A percentile compares a stretch with the other conserved stretches of the same genome.
These are phyloP conservation scores for Zelopaecilomyces penicillatus DNA, from an alignment of 2,329 filamentous ascomycete genomes.

Conservation along the genomic window DNA sequence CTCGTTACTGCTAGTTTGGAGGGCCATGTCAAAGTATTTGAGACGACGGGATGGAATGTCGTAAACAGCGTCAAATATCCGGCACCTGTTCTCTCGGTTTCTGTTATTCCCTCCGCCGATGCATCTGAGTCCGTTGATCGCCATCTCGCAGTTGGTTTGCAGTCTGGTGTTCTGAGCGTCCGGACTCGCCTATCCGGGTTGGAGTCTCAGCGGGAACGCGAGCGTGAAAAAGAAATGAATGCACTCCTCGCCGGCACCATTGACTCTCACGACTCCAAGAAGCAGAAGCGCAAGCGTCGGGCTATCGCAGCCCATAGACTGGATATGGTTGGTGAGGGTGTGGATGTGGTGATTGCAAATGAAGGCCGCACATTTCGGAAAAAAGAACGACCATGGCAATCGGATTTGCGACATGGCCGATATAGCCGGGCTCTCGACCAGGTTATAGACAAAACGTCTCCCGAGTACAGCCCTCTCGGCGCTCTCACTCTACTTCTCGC, in stretches of 20 bases:
- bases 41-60: conserved; percentile 90
- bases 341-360: conserved; percentile 82
- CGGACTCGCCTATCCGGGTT: conserved; percentile 79
- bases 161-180: conserved; percentile 84
- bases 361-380: conserved; percentile 43
- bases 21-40: conserved; percentile 94
- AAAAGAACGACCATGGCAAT: conserved; percentile 70
- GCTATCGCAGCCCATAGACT: conserved; percentile 44
- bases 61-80: conserved; percentile 93
- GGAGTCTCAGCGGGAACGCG: conserved; percentile 66
- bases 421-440: conserved; percentile 73
- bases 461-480: conserved; percentile 50
- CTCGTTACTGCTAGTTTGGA: conserved; percentile 85
- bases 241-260: conserved; percentile 70
- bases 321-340: conserved; percentile 75
- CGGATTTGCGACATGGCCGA: conserved; percentile 66
- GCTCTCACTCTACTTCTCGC: conserved; percentile 74
- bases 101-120: conserved; percentile 49
- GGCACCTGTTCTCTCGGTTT: conserved; percentile 77
- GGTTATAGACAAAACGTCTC: conserved; percentile 50
- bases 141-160: conserved; percentile 90
- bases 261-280: conserved; percentile 65
- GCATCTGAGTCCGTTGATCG: conserved; percentile 60
- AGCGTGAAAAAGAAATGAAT: conserved; percentile 77
- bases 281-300: conserved; percentile 58